Evolutionary conservation across 1,139 yeast genomes (phyloP), one percentile per base, ranked within the genome.

Genomic region (Wickerhamomyces sp.): DNA sequence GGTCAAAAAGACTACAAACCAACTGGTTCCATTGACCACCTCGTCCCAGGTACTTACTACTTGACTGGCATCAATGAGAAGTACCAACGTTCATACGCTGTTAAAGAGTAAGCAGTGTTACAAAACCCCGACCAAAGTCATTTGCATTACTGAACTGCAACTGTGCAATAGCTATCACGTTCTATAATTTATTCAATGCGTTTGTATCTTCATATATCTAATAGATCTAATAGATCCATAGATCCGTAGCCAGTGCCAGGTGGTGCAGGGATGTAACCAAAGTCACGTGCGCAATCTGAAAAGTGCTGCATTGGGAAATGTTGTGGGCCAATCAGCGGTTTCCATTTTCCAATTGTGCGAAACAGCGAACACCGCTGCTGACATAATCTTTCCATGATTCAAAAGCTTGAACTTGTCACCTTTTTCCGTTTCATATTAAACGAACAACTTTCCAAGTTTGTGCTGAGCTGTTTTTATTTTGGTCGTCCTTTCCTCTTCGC

Each of bases 1-100:
- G 72, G 88, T 62, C 77, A 87, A 67, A 88, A 89, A 66, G 67
- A 71, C 51, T 84, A 76, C 72, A 69, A 72, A 60, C 98, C 98
- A 51, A 63, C 72, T 44, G 97, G 98, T 39, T 70, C 82, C 31
- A 70, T 79, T 52, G 96, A 86, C 20, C 70, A 75, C 58, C 68
- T 94, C 55, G 72, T 76, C 44, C 50, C 70, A 32, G 97, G 97
- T 42, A 75, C 90, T 43, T 94, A 87, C 71, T 94, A 92, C 68
- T 76, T 94, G 63, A 75, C 78, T 47, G 79, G 79, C 54, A 73
- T 94, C 55, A 94, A 90, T 65, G 97, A 89, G 62, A 87, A 76
- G 70, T 94, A 66, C 75, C 88, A 89, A 73, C 84, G 98, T 72
- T 61, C 62, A 44, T 90, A 90, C 61, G 81, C 74, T 44, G 61